phyloP scores from a whole-genome alignment of 805 yeast genomes.

The Lipomyces sp. region DNA sequence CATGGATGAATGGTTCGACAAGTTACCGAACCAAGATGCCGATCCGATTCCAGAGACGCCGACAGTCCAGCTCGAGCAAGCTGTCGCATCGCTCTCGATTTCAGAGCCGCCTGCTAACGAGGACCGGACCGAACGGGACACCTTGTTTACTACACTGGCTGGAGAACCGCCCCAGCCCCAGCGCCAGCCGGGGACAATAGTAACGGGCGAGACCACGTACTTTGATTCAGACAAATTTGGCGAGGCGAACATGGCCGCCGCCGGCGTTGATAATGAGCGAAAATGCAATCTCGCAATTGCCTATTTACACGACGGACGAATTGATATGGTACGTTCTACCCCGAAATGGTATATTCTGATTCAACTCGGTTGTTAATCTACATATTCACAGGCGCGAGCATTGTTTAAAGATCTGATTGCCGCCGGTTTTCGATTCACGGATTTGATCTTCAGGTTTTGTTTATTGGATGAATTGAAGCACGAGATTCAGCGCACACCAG shows the following conservation, averaged over 20 bases:
- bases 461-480: conserved; percentile 16
- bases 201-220: conserved; percentile 1
- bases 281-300: conserved; percentile 31
- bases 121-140: conserved; percentile 13
- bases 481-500: conserved; percentile 15
- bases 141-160: conserved; percentile 2
- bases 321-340: conserved; percentile 12
- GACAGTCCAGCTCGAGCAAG: not conserved
- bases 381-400: conserved; percentile 14
- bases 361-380: not conserved
- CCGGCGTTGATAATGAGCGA: conserved; percentile 12
- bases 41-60: conserved; percentile 20
- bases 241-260: not conserved
- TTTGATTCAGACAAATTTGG: conserved; percentile 2
- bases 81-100: not conserved
- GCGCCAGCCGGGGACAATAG: not conserved
- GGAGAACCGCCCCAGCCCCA: too few relatives aligned
- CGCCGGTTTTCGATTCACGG: conserved; percentile 26
- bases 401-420: conserved; percentile 14
- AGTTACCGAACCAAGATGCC: conserved; percentile 14
- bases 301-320: conserved; percentile 30
- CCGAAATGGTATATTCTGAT: not conserved
- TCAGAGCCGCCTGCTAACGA: not conserved
- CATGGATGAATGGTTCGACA: conserved; percentile 27
- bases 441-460: conserved; percentile 23